Percentiles rank a stretch among this genome's conserved stretches.
Evolutionary conservation across 441 rosid species (phyloP).

Genomic region (Pelargonium australe): DNA sequence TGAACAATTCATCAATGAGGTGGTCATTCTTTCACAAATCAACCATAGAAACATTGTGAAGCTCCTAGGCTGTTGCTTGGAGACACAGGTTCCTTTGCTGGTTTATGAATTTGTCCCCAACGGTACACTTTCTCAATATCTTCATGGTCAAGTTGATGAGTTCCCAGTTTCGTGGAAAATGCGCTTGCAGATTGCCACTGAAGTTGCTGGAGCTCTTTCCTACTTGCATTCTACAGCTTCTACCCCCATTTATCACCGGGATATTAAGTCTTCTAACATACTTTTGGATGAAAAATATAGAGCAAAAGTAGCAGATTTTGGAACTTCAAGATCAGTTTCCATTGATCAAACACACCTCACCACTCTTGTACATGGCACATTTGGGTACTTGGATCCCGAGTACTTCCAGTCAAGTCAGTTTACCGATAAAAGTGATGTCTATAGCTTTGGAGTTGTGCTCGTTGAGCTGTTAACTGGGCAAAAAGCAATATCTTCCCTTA

Average conservation of each 20-base stretch:
- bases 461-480: neutral
- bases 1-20: neutral
- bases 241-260: neutral
- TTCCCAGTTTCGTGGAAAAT: neutral
- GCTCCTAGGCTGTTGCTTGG: neutral
- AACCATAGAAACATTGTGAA: neutral
- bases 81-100: neutral
- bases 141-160: neutral
- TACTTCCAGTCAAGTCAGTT: conserved; percentile 1
- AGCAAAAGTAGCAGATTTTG: neutral
- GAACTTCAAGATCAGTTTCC: neutral
- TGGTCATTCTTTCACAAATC: neutral
- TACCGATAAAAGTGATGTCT: neutral
- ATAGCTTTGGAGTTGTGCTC: neutral
- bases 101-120: neutral
- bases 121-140: neutral
- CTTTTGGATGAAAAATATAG: neutral
- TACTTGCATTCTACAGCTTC: neutral
- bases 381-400: neutral
- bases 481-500: neutral
- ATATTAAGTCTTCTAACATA: neutral
- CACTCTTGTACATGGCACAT: neutral
- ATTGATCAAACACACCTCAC: neutral
- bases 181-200: neutral
- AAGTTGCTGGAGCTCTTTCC: neutral